Conservation (phyloP, 192 early-diverging fungal species). For the Coemansia sp. region DNA sequence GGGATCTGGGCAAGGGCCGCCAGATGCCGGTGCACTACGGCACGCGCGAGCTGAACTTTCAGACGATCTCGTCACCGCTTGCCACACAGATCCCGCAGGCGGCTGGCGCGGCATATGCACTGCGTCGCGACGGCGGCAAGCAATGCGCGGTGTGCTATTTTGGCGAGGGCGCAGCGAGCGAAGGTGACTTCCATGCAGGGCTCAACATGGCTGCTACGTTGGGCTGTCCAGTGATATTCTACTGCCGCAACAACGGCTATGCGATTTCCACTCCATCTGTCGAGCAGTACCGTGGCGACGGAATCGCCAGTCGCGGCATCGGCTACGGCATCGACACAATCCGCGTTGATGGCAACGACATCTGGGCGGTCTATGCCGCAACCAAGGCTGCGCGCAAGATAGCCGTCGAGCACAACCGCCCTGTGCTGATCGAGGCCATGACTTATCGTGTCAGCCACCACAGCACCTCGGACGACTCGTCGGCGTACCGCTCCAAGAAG, state of each 20-base stretch:
- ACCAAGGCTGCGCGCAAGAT: constrained; percentile 80
- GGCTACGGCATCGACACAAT: constrained; percentile 98
- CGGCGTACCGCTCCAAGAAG: constrained; percentile 88
- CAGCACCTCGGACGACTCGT: constrained; percentile 96
- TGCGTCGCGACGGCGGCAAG: constrained; percentile 77
- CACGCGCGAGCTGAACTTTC: constrained; percentile 79
- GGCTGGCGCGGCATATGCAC: constrained; percentile 89
- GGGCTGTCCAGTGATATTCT: constrained; percentile 88
- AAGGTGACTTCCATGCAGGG: constrained; percentile 97
- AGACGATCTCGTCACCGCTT: constrained; percentile 95
- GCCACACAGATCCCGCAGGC: constrained; percentile 99
- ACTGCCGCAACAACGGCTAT: constrained; percentile 99
- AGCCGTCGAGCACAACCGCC: constrained; percentile 77
- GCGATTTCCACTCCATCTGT: constrained; percentile 94
- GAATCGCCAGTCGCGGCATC: constrained; percentile 90
- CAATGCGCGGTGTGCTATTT: constrained; percentile 92
- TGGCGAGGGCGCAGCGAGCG: constrained; percentile 96
- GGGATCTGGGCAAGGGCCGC: constrained; percentile 89
- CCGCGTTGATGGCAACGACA: constrained; percentile 97
- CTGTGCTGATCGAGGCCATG: constrained; percentile 96
- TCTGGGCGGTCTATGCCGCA: constrained; percentile 96
- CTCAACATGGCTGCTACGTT: constrained; percentile 96
- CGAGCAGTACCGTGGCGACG: constrained; percentile 98
- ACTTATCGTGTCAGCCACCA: constrained; percentile 98
- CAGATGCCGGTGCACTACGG: constrained; percentile 99